phyloP scores from a whole-genome alignment of 495 filamentous ascomycete species.

The Neurospora africana region DNA sequence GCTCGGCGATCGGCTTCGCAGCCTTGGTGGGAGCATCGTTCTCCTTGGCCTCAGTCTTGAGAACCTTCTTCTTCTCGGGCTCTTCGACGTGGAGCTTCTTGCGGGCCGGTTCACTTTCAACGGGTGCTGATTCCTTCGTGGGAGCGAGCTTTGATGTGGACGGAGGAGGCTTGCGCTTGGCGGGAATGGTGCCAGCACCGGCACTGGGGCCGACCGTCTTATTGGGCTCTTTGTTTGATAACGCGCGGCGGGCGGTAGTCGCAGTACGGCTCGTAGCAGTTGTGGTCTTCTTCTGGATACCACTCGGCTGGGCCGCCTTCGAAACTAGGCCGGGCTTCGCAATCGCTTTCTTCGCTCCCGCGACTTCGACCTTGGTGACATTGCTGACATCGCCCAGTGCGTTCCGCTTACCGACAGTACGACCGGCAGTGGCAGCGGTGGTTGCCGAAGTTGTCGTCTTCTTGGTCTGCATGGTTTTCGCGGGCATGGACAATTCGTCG shows the following conservation, averaged over 20 bases:
- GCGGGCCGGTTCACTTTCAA: slow-evolving; percentile 43
- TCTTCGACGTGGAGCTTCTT: slow-evolving; percentile 37
- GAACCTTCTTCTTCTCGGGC: slow-evolving; percentile 15
- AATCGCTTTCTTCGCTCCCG: slow-evolving; percentile 62
- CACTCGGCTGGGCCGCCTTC: slow-evolving; percentile 64
- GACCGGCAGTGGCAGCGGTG: slow-evolving; percentile 37
- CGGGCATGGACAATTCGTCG: slow-evolving; percentile 40
- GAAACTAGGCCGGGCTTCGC: slow-evolving; percentile 57
- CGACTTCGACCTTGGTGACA: slow-evolving; percentile 63
- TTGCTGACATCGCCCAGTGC: slow-evolving; percentile 94
- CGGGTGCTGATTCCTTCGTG: slow-evolving; percentile 48
- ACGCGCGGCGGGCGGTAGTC: slow-evolving; percentile 30
- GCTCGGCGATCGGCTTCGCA: slow-evolving; percentile 20
- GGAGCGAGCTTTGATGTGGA: slow-evolving; percentile 34
- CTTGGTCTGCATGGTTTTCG: slow-evolving; percentile 68
- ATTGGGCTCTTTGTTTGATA: slow-evolving; percentile 56
- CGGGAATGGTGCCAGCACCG: slow-evolving; percentile 54
- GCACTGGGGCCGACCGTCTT: slow-evolving; percentile 60
- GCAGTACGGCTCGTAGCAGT: slow-evolving; percentile 34
- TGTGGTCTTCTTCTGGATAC: slow-evolving; percentile 68
- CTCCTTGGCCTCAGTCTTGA: slow-evolving; percentile 31
- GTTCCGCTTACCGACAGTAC: slow-evolving; percentile 52
- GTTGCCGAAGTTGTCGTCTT: slow-evolving; percentile 29
- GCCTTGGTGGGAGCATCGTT: slow-evolving; percentile 26
- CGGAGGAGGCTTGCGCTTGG: slow-evolving; percentile 48